Percentiles rank a stretch among this genome's conserved stretches.
Evolutionary conservation across 345 rosid species (phyloP).

Genomic region (Diplotaxis tenuifolia): DNA sequence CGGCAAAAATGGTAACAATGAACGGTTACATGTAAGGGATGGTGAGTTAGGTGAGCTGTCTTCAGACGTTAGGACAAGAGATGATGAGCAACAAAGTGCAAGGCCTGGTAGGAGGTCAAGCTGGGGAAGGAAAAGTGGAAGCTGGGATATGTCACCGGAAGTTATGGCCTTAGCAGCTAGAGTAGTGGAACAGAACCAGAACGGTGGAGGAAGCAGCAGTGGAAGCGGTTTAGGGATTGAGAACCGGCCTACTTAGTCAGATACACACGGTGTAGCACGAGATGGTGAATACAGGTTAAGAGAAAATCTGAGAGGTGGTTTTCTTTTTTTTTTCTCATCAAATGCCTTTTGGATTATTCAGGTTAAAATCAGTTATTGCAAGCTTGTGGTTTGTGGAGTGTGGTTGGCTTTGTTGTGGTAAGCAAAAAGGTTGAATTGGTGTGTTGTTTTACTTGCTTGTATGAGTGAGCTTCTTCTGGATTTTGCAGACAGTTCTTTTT

Average conservation of each 20-base stretch:
- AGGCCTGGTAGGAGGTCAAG: constrained; percentile 69
- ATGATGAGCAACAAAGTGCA: constrained; percentile 58
- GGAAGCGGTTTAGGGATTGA: constrained; percentile 49
- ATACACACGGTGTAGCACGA: constrained; percentile 26
- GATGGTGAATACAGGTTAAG: constrained; percentile 35
- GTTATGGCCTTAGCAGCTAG: constrained; percentile 87
- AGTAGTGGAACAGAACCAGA: constrained; percentile 74
- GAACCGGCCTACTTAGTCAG: constrained; percentile 48
- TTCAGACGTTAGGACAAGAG: constrained; percentile 63
- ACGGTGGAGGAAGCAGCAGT: constrained; percentile 64
- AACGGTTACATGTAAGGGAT: constrained; percentile 67
- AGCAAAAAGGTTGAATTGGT: constrained; percentile 39
- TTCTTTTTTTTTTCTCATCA: not conserved
- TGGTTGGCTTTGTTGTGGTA: constrained; percentile 33
- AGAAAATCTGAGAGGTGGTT: constrained; percentile 13
- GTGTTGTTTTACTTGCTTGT: constrained; percentile 37
- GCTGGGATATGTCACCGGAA: constrained; percentile 84
- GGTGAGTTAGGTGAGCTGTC: constrained; percentile 75
- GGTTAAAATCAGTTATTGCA: constrained; percentile 24
- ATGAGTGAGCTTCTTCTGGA: constrained; percentile 42
- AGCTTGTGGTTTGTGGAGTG: constrained; percentile 23
- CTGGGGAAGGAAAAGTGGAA: constrained; percentile 69
- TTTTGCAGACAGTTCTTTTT: constrained; percentile 29
- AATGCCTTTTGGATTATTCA: constrained; percentile 16
- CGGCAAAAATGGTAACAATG: constrained; percentile 54